Conservation (phyloP, 1,139 yeast species). For the Ogataea hybrid region DNA sequence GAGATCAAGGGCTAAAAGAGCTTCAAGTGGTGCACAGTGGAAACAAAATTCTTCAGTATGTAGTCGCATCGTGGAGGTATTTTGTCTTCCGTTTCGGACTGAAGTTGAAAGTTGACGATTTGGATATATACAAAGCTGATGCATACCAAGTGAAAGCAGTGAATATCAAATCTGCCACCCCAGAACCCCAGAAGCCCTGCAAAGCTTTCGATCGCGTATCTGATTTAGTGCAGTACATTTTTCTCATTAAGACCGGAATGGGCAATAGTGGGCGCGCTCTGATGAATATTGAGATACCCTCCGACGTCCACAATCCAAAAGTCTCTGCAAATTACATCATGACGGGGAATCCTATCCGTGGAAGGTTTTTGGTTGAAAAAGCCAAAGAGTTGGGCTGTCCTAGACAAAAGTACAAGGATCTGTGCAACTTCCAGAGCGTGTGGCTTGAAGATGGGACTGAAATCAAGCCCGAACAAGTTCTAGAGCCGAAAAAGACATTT, state of each 20-base stretch:
- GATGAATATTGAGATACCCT: constrained; percentile 25
- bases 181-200: background rate
- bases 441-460: constrained; percentile 55
- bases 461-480: constrained; percentile 68
- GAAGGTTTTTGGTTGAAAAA: constrained; percentile 65
- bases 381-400: constrained; percentile 71
- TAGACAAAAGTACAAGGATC: constrained; percentile 55
- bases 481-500: constrained; percentile 59
- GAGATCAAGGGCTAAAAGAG: constrained; percentile 69
- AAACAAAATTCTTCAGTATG: constrained; percentile 45
- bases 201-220: constrained; percentile 9
- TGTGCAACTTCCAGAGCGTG: constrained; percentile 62
- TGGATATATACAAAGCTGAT: constrained; percentile 47
- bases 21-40: constrained; percentile 45
- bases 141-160: constrained; percentile 54
- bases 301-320: constrained; percentile 21
- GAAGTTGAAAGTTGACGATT: constrained; percentile 41
- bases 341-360: constrained; percentile 66
- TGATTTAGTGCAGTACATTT: constrained; percentile 21
- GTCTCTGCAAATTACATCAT: constrained; percentile 59
- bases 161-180: constrained; percentile 29
- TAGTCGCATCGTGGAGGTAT: constrained; percentile 78
- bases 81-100: constrained; percentile 86
- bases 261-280: constrained; percentile 15
- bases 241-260: constrained; percentile 21